Base-by-base conservation (phyloP, 176 grass and related monocot genomes). In the Carex cristatella region DNA sequence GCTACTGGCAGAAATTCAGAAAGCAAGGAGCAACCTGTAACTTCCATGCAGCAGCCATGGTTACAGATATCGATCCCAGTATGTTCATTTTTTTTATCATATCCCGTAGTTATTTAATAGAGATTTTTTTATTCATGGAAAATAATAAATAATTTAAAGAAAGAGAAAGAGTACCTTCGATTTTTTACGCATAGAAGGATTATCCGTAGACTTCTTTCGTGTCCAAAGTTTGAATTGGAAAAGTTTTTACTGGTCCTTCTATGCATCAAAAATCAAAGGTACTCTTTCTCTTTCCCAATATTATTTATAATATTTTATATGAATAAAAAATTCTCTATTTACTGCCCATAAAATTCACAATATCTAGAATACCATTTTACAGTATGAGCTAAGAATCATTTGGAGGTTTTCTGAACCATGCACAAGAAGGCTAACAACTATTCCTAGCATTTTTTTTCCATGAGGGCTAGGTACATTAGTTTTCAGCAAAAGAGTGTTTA, bases 1-100 rank as follows among this genome's bases (percentile, higher is more conserved):
- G 85, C 80, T 97, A 89, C 65, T 89, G 88, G 90, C 87, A 90
- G 83, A 97, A 92, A 62, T 90, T 74, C 80, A 97, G 90, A 80
- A 92, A 90, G 49, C 67, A 92, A 51, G 88, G 86, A 84, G 90
- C 83, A n/a, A 92, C 91, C 28, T 92, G 90, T 81, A 90, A 92
- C 63, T 92, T 94, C 61, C 83, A 82, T 82, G 90, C 84, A 32
- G 85, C 90, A 69, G 90, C 87, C 67, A 89, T 91, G 32, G 83
- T 94, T 80, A 92, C 83, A 0, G 70, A 92, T 69, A 57, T 85
- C 28, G 69, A 94, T 79, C 90, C 87, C 89, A 92, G 85, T 91
- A 94, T 86, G 87, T 32, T 19, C 48, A 11, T 4, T 32, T 32
- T 23, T 74, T 56, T 16, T 18, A 7, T 7, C 33, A 15, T 67